Base-by-base conservation (phyloP, 2,329 filamentous ascomycete genomes). In the Aureobasidium sp. region DNA sequence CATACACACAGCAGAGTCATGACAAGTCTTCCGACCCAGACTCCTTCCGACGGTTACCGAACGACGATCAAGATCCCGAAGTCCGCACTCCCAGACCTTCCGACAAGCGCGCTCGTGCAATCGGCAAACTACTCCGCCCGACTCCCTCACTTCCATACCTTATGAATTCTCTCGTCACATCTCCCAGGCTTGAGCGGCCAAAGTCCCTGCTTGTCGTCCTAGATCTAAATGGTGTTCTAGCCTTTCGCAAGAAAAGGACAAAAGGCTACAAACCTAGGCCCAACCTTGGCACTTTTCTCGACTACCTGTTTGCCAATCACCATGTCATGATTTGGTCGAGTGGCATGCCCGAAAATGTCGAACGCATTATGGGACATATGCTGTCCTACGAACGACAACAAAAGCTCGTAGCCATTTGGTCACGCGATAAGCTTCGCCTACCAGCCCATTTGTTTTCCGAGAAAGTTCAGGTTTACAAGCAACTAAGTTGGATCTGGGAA, bases 251-350 rank as follows among this genome's bases (percentile, higher is more conserved):
- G 59, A 78, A 50, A 72, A 71, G 29, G 69, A 59, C 61, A 12
- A 63, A 47, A 36, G 67, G 60, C n/a, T 70, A 71, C 63, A 64
- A 75, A 1, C 78, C 80, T 3, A 87, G 94, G 0, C 89, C 89
- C 0, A 81, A 86, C 66, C 82, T 94, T 1, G 69, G 77, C 2
- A 67, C 76, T 0, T 97, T 99, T 73, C 76, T 97, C 3, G 70
- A 81, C 32, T 90, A 92, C 72, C 83, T 92, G 67, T 81, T 96
- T 67, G 75, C 82, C 13, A 86, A 87, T 63, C 93, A 95, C 77
- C 79, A 80, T 59, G 87, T 96, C 34, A 90, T 92, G 76, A 84
- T 97, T 63, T 99, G 93, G 92, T 96, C 93, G 1, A 96, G 90
- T 7, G 92, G 93, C 0, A 83, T 81, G 24, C 87, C 86, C 0